These are phyloP conservation scores for Colletotrichum chrysophilum DNA, from an alignment of 2,329 filamentous ascomycete species.

Conservation along the genomic window DNA sequence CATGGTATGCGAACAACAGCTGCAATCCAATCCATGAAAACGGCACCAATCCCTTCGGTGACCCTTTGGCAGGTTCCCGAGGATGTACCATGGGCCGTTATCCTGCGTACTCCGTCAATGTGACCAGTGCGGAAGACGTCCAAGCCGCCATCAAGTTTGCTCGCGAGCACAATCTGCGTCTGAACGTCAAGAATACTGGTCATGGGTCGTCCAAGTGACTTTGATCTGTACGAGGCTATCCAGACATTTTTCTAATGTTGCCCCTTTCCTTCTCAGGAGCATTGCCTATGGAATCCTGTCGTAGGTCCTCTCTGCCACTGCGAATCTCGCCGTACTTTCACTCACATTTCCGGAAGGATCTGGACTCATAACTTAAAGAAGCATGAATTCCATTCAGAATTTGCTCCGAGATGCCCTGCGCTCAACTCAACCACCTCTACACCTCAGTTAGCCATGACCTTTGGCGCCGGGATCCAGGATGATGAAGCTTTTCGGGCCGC, in stretches of 20 bases:
- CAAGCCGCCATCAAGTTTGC: constrained; percentile 37
- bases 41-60: constrained; percentile 31
- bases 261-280: not conserved
- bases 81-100: constrained; percentile 20
- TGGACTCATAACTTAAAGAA: constrained; percentile 45
- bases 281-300: not conserved
- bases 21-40: constrained; percentile 42
- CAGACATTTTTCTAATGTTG: not conserved
- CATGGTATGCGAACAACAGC: constrained; percentile 34
- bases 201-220: constrained; percentile 12
- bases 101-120: constrained; percentile 29
- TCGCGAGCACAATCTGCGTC: constrained; percentile 36
- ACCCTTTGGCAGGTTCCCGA: constrained; percentile 16
- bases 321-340: not conserved
- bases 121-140: constrained; percentile 22
- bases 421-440: not conserved
- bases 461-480: constrained; percentile 15
- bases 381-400: not conserved
- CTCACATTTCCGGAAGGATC: constrained; percentile 22
- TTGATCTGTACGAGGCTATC: not conserved
- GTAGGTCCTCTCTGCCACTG: not conserved
- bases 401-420: not conserved
- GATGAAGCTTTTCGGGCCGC: not conserved
- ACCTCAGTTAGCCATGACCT: constrained; percentile 25
- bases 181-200: constrained; percentile 38